These are phyloP conservation scores for Starmerella floricola DNA, from an alignment of 805 yeast genomes.

Conservation along the genomic window DNA sequence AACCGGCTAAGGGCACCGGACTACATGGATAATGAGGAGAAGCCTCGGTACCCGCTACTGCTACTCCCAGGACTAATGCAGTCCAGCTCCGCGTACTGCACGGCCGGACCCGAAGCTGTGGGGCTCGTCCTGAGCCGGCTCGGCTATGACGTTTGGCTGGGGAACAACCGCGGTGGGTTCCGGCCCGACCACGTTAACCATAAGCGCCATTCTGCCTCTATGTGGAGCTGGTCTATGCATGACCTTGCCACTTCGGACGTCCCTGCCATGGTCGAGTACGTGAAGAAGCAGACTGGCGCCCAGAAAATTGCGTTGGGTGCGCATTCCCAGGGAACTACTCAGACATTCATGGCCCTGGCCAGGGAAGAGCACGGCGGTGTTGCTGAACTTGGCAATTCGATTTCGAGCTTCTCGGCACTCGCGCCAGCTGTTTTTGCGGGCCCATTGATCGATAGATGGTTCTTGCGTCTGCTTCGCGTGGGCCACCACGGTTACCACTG, in stretches of 20 bases:
- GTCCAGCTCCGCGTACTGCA: slow-evolving; percentile 72
- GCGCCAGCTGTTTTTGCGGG: slow-evolving; percentile 95
- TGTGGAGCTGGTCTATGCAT: slow-evolving; percentile 92
- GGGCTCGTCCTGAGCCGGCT: slow-evolving; percentile 54
- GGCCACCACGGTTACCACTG: slow-evolving; percentile 23
- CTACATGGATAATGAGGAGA: slow-evolving; percentile 6
- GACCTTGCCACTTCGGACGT: slow-evolving; percentile 73
- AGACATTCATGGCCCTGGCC: slow-evolving; percentile 58
- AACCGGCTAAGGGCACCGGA: slow-evolving; percentile 39
- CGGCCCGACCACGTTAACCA: slow-evolving; percentile 49
- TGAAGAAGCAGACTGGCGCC: slow-evolving; percentile 33
- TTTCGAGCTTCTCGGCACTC: slow-evolving; percentile 60
- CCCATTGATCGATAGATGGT: slow-evolving; percentile 44
- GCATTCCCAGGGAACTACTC: slow-evolving; percentile 93
- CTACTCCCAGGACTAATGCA: slow-evolving; percentile 80
- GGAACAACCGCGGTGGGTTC: slow-evolving; percentile 83
- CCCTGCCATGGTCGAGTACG: slow-evolving; percentile 56
- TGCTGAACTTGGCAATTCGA: slow-evolving; percentile 38
- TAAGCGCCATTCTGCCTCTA: slow-evolving; percentile 35
- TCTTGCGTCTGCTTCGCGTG: slow-evolving; percentile 26
- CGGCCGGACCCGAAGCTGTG: slow-evolving; percentile 69
- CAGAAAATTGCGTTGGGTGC: slow-evolving; percentile 48
- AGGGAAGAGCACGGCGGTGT: slow-evolving; percentile 29
- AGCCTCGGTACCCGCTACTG: slow-evolving; percentile 49
- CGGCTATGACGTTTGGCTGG: slow-evolving; percentile 92